Conservation (phyloP, 352 stramenopile species). For the Halophytophthora polymorphica region DNA sequence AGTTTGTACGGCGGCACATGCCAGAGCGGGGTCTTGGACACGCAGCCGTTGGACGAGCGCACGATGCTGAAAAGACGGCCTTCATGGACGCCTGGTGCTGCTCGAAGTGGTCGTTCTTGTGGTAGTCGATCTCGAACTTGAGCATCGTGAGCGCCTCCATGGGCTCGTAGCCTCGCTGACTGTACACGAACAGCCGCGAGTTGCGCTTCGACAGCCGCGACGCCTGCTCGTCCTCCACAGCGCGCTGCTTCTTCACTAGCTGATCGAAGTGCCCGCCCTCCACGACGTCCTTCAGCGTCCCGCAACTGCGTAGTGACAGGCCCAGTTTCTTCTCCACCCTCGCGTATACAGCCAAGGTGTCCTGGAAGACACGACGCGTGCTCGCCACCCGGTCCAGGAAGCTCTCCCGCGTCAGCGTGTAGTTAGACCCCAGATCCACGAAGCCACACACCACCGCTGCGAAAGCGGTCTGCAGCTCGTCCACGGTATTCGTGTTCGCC, state of each 20-base stretch:
- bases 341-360: not conserved
- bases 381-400: not conserved
- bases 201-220: not conserved
- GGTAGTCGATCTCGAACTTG: constrained; percentile 35
- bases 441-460: not conserved
- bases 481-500: not conserved
- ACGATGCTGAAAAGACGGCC: constrained; percentile 23
- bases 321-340: not conserved
- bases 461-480: not conserved
- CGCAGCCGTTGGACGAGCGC: constrained; percentile 17
- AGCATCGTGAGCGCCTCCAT: constrained; percentile 35
- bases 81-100: constrained; percentile 32
- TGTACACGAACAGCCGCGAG: not conserved
- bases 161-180: not conserved
- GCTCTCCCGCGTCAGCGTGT: not conserved
- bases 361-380: not conserved
- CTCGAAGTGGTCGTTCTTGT: constrained; percentile 17
- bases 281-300: not conserved
- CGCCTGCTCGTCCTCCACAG: not conserved
- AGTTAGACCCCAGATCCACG: not conserved
- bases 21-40: constrained; percentile 16
- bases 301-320: not conserved
- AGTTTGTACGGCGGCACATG: constrained; percentile 16
- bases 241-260: not conserved
- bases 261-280: not conserved